Conservation (phyloP, 495 filamentous ascomycete species). For the Xylaria acuta region DNA sequence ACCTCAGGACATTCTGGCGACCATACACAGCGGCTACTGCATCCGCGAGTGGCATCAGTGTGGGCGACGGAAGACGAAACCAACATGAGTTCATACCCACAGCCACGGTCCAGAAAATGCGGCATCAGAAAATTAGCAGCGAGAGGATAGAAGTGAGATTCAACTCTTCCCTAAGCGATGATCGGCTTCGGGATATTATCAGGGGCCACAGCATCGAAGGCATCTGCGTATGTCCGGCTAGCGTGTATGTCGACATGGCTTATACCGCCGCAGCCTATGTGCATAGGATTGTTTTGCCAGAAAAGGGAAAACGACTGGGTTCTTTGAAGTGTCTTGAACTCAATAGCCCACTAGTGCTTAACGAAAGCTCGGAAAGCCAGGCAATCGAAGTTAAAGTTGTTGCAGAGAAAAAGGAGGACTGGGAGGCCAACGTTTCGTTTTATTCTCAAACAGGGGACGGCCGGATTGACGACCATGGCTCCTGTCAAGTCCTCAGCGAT, state of each 20-base stretch:
- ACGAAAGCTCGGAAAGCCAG: slow-evolving; percentile 45
- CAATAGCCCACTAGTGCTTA: slow-evolving; percentile 62
- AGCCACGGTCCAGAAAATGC: slow-evolving; percentile 49
- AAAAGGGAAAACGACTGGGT: slow-evolving; percentile 39
- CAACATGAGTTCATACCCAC: slow-evolving; percentile 43
- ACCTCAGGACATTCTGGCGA: slow-evolving; percentile 73
- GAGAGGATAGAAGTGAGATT: slow-evolving; percentile 53
- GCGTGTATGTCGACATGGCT: slow-evolving; percentile 71
- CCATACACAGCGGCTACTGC: slow-evolving; percentile 55
- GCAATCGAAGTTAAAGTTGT: slow-evolving; percentile 33
- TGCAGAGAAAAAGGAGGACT: slow-evolving; percentile 26
- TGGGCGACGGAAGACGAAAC: slow-evolving; percentile 46
- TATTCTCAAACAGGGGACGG: slow-evolving; percentile 20
- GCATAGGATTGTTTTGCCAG: slow-evolving; percentile 54
- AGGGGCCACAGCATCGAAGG: slow-evolving; percentile 69
- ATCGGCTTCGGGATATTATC: slow-evolving; percentile 59
- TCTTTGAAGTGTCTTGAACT: slow-evolving; percentile 60
- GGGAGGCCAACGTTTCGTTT: slow-evolving; percentile 18
- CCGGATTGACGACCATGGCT: slow-evolving; percentile 42
- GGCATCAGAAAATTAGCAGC: slow-evolving; percentile 48
- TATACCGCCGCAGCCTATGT: slow-evolving; percentile 66
- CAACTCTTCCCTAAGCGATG: slow-evolving; percentile 61
- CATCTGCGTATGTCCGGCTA: slow-evolving; percentile 44
- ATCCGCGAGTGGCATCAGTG: slow-evolving; percentile 54
- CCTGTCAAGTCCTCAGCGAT: slow-evolving; percentile 42